Evolutionary conservation across 495 filamentous ascomycete genomes (phyloP), one percentile per base, ranked within the genome.

Genomic region (Corynascus novoguineensis): DNA sequence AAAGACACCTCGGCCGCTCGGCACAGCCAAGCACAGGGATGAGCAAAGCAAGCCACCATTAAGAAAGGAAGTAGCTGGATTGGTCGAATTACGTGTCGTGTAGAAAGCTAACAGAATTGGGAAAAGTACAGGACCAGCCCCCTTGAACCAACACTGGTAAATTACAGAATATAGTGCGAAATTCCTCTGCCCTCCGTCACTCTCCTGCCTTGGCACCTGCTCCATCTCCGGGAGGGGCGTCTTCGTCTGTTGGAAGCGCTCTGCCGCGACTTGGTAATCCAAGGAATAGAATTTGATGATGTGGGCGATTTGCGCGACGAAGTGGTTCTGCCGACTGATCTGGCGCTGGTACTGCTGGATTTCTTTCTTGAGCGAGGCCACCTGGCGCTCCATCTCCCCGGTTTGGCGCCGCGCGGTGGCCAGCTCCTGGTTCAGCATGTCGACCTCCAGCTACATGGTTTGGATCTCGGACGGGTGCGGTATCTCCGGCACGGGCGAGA

Each of bases 261-360:
- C 45, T 48, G n/a, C 25, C 27, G 4, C 25, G 45, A 48, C 45
- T 32, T 10, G 27, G 45, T 14, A 48, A 48, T 48, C 45, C 45
- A 27, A 31, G 27, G 27, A 48, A 10, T 27, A 48, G 24, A 48
- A 31, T 32, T 31, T 31, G 45, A 48, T 17, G 27, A 27, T 48
- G 27, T 48, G n/a, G n/a, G 27, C 45, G 45, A 48, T 48, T 17
- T 48, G 45, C 14, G 45, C 25, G 11, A 48, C 14, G n/a, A 48
- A 27, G 27, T 48, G 27, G 15, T 48, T 48, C 45, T 48, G 45
- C 45, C n/a, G 27, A 17, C n/a, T 48, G 45, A 48, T 48, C 14
- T 29, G 25, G 45, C 45, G 45, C 45, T 48, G 2, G 45, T 48
- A 48, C 9, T 48, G 45, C 45, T 48, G n/a, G 45, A 48, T 48